Evolutionary conservation across 192 early-diverging fungal genomes (phyloP), one percentile per base, ranked within the genome.

Genomic region (Entomortierella beljakovae): DNA sequence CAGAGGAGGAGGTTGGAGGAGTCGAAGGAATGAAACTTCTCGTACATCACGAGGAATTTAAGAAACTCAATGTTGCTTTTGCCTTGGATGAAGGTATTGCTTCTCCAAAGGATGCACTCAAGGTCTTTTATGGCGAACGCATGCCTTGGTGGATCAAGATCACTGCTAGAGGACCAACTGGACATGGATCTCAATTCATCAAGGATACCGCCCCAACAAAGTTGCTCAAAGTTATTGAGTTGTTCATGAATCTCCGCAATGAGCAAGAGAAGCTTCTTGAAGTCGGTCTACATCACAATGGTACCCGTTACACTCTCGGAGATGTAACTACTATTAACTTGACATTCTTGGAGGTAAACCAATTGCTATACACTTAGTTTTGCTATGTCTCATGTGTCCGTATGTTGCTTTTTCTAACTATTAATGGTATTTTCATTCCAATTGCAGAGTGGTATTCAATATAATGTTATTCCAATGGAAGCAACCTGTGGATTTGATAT

Each of bases 151-250:
- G 94, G 93, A 83, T 92, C 68, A 87, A 84, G 68, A 70, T 95
- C 68, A 88, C 76, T 0, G 90, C 94, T 6, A 85, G 60, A 13
- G 95, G 95, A 0, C 85, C 88, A 18, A 89, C 92, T 0, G 95
- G 95, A 3, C 95, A 97, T 68, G 95, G 93, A 52, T 90, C 88
- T 59, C 92, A 94, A 74, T 94, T 96, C 62, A 91, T 96, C 50
- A 63, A 90, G 61, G 85, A 91, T 56, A 90, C 88, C 34, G 92
- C 93, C 6, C 87, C 88, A 18, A 80, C 82, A 31, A 92, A 93
- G 63, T 64, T 96, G 68, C 65, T 91, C 64, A 77, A 85, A 40
- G 85, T 94, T 23, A 75, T 96, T 61, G 83, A 89, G 70, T 88
- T 87, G 60, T 86, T 95, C 74, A 71, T 92, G 83, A 86, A 72